Conservation (phyloP, 495 filamentous ascomycete genomes). For the Penicillium antarcticum region DNA sequence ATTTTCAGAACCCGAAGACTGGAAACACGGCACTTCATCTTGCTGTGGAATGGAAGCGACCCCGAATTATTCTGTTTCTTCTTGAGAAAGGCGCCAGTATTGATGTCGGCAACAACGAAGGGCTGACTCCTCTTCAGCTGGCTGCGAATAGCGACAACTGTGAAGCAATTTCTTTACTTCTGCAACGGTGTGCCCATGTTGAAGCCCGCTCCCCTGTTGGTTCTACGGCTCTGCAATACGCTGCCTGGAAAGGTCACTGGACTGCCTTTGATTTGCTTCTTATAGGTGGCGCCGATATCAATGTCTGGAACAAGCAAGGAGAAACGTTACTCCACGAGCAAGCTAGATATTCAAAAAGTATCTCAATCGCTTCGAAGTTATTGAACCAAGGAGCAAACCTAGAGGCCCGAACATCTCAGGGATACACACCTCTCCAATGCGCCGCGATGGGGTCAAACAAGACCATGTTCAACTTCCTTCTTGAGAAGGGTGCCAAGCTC, state of each 20-base stretch:
- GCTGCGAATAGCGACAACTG: slow-evolving; percentile 29
- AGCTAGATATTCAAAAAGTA: slow-evolving; percentile 17
- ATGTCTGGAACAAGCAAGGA: slow-evolving; percentile 26
- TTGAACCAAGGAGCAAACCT: slow-evolving; percentile 31
- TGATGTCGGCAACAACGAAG: slow-evolving; percentile 20
- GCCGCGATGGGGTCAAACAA: slow-evolving; percentile 33
- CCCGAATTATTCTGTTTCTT: slow-evolving; percentile 29
- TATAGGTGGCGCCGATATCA: slow-evolving; percentile 32
- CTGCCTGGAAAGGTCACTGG: slow-evolving; percentile 27
- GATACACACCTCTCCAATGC: slow-evolving; percentile 31
- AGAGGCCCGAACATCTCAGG: slow-evolving; percentile 28
- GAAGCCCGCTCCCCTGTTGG: slow-evolving; percentile 23
- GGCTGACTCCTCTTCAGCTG: slow-evolving; percentile 30
- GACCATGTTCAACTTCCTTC: slow-evolving; percentile 23
- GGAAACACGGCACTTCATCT: slow-evolving; percentile 36
- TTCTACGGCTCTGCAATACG: slow-evolving; percentile 25
- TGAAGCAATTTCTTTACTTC: slow-evolving; percentile 27
- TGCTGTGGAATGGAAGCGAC: slow-evolving; percentile 21
- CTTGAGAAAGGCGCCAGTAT: slow-evolving; percentile 27
- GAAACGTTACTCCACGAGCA: slow-evolving; percentile 29
- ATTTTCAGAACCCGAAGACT: slow-evolving; percentile 22
- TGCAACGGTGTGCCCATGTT: slow-evolving; percentile 20
- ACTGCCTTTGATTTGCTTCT: slow-evolving; percentile 31
- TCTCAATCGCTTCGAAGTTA: slow-evolving; percentile 17
- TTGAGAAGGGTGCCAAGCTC: slow-evolving; percentile 25